A percentile compares a stretch with the other conserved stretches of the same genome.
These are phyloP conservation scores for Pseudogymnoascus sp. DNA, from an alignment of 2,329 filamentous ascomycete species.

Conservation along the genomic window DNA sequence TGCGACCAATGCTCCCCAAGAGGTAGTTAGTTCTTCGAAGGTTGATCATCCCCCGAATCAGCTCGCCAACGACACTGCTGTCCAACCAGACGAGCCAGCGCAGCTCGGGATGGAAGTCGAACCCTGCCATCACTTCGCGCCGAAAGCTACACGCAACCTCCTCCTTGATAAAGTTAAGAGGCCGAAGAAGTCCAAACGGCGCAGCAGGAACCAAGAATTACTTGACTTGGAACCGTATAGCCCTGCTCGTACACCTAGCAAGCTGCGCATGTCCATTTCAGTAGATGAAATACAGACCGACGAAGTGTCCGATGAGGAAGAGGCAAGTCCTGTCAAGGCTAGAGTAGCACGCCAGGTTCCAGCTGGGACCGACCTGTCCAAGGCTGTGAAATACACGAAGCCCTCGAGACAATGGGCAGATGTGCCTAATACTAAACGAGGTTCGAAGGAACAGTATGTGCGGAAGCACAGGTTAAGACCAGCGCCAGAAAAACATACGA, in stretches of 20 bases:
- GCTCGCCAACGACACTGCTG: not conserved
- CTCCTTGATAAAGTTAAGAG: not conserved
- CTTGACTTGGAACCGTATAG: not conserved
- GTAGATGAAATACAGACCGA: not conserved
- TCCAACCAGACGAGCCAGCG: not conserved
- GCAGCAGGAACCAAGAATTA: not conserved
- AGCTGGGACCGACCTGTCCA: not conserved
- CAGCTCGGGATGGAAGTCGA: not conserved
- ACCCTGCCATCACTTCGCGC: not conserved
- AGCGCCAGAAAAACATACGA: not conserved
- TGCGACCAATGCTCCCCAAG: not conserved
- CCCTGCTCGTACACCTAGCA: not conserved
- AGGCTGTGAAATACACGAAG: not conserved
- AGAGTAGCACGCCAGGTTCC: conserved; percentile 1
- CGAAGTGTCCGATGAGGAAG: not conserved
- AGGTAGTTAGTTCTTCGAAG: not conserved
- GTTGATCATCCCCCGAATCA: not conserved
- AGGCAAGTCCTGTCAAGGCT: not conserved
- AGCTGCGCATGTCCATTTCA: not conserved
- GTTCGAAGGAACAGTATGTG: not conserved
- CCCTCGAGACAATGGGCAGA: not conserved
- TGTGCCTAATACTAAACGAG: not conserved
- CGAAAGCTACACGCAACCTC: not conserved
- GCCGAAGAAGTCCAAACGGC: not conserved
- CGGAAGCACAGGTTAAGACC: not conserved